Conservation (phyloP, 371 early-diverging fungal genomes). For the Rhizopus stolonifer region DNA sequence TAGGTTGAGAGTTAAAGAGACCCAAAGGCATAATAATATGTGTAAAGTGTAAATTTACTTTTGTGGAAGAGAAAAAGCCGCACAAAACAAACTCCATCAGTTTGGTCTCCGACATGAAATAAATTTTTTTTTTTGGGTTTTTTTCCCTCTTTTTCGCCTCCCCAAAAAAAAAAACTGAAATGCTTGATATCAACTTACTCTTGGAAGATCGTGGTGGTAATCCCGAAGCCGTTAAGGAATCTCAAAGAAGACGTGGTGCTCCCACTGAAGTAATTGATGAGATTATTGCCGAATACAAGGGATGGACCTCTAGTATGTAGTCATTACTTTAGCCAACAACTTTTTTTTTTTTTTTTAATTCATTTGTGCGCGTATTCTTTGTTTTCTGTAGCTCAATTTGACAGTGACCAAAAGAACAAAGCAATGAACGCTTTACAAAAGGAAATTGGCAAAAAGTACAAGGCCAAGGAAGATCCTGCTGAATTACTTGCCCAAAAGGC, state of each 20-base stretch:
- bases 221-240: conserved; percentile 90
- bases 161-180: conserved; percentile 19
- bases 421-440: conserved; percentile 90
- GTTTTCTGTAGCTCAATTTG: conserved; percentile 67
- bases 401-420: conserved; percentile 89
- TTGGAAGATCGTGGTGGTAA: conserved; percentile 94
- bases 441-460: conserved; percentile 87
- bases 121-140: conserved; percentile 10
- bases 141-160: not conserved
- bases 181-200: conserved; percentile 92
- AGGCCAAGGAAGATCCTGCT: conserved; percentile 89
- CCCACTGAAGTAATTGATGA: conserved; percentile 88
- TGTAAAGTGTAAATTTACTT: too few species aligned
- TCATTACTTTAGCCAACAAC: not conserved
- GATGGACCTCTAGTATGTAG: conserved; percentile 84
- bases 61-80: not conserved
- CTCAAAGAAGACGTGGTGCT: conserved; percentile 89
- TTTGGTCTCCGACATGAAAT: not conserved
- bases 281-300: conserved; percentile 87
- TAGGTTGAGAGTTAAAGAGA: not conserved
- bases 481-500: conserved; percentile 77
- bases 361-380: conserved; percentile 4
- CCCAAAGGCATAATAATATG: not conserved
- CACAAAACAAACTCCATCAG: not conserved
- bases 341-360: not conserved